Conservation (phyloP, 106 monocot species). For the Dioscorea zingiberensis region DNA sequence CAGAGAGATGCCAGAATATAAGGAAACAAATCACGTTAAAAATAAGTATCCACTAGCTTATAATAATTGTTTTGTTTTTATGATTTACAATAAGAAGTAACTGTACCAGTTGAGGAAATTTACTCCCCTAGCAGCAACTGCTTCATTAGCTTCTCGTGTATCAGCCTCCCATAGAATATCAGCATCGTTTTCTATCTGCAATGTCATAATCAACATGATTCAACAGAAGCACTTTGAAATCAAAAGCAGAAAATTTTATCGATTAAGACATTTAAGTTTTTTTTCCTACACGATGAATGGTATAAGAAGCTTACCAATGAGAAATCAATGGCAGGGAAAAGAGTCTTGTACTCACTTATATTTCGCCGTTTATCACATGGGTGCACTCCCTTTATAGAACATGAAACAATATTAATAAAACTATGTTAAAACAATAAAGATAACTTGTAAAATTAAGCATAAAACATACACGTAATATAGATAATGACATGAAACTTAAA, state of each 20-base stretch:
- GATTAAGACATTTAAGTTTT: too few species aligned
- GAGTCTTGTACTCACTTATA: constrained; percentile 55
- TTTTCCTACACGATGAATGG: neutral
- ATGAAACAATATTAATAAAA: neutral
- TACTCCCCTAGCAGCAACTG: constrained; percentile 73
- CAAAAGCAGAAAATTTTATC: constrained; percentile 1
- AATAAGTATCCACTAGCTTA: neutral
- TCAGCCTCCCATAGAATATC: constrained; percentile 77
- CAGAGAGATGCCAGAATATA: neutral
- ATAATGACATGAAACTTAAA: too few species aligned
- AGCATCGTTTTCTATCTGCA: constrained; percentile 84
- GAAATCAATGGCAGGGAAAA: constrained; percentile 97
- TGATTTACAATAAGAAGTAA: neutral
- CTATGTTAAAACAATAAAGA: too few species aligned
- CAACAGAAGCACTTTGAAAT: neutral
- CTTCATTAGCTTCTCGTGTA: constrained; percentile 56
- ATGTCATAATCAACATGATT: neutral
- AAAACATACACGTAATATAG: too few species aligned
- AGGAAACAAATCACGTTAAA: neutral
- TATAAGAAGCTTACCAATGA: constrained; percentile 42
- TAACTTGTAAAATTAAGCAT: too few species aligned
- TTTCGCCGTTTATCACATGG: constrained; percentile 92
- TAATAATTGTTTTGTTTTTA: neutral
- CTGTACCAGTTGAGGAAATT: constrained; percentile 79
- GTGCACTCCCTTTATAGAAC: constrained; percentile 54